These are phyloP conservation scores for Medicago ruthenica DNA, from an alignment of 306 rosid species.

Conservation along the genomic window DNA sequence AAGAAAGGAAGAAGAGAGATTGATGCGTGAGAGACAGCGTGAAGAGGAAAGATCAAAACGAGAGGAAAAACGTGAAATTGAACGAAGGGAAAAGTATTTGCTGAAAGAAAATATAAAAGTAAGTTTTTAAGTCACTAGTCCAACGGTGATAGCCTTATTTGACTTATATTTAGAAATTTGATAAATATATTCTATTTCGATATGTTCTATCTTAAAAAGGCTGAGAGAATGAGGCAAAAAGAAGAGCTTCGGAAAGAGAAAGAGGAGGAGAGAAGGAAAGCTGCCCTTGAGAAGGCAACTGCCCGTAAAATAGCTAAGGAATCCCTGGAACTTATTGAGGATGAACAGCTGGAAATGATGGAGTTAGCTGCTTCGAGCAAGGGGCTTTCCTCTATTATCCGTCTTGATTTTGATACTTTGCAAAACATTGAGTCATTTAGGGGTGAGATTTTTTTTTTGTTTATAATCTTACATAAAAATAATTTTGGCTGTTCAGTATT, in stretches of 20 bases:
- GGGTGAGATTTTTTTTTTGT: slow-evolving; percentile 57
- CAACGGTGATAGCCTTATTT: slow-evolving; percentile 17
- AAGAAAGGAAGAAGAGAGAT: slow-evolving; percentile 90
- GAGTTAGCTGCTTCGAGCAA: slow-evolving; percentile 87
- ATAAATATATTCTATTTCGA: slow-evolving; percentile 31
- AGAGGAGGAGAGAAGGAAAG: slow-evolving; percentile 92
- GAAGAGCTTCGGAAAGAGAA: slow-evolving; percentile 93
- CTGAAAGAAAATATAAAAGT: slow-evolving; percentile 78
- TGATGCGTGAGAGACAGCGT: slow-evolving; percentile 86
- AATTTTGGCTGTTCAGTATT: neutral
- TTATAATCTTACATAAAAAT: neutral
- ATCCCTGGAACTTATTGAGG: slow-evolving; percentile 98
- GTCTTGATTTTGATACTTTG: slow-evolving; percentile 86
- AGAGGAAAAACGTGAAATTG: slow-evolving; percentile 84
- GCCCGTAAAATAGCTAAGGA: slow-evolving; percentile 93
- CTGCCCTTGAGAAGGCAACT: slow-evolving; percentile 92
- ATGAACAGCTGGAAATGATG: slow-evolving; percentile 97
- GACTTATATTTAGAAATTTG: slow-evolving; percentile 35
- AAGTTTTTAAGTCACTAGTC: slow-evolving; percentile 41
- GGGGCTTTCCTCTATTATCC: slow-evolving; percentile 79
- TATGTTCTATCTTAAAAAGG: slow-evolving; percentile 56
- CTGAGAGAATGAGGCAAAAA: slow-evolving; percentile 81
- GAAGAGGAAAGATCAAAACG: slow-evolving; percentile 87
- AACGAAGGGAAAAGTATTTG: slow-evolving; percentile 86
- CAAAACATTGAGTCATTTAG: slow-evolving; percentile 81